Evolutionary conservation across 345 rosid genomes (phyloP).

Genomic region (Isatis tinctoria): DNA sequence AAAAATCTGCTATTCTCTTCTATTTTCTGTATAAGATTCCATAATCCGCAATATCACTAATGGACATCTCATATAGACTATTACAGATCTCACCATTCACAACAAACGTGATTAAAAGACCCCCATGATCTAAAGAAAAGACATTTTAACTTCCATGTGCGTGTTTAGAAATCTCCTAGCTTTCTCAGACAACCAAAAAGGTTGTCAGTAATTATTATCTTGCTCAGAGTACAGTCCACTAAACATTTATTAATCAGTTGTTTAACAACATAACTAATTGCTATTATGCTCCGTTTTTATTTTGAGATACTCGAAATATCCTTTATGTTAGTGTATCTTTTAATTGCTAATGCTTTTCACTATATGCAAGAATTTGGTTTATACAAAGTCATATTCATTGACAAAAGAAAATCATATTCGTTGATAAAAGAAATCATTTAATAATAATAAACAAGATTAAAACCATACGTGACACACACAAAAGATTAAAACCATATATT

Average conservation of each 20-base stretch:
- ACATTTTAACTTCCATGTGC: constrained; percentile 7
- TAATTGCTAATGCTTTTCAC: neutral
- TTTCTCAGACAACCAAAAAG: neutral
- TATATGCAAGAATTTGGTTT: neutral
- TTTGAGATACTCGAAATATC: neutral
- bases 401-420: neutral
- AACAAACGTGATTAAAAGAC: neutral
- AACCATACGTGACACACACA: neutral
- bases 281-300: neutral
- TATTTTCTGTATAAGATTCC: neutral
- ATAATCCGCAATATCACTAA: neutral
- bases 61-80: neutral
- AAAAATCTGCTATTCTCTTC: neutral
- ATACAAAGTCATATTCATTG: neutral
- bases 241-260: neutral
- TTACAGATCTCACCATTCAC: neutral
- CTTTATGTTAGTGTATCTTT: neutral
- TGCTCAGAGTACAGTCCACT: constrained; percentile 1
- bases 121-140: neutral
- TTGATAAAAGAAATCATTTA: neutral
- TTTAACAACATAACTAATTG: neutral
- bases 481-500: neutral
- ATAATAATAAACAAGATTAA: neutral
- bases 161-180: neutral
- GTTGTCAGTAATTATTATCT: constrained; percentile 10